Evolutionary conservation across 768 basidiomycete species (phyloP), one percentile per base, ranked within the genome.

Genomic region (Lactarius deliciosus): DNA sequence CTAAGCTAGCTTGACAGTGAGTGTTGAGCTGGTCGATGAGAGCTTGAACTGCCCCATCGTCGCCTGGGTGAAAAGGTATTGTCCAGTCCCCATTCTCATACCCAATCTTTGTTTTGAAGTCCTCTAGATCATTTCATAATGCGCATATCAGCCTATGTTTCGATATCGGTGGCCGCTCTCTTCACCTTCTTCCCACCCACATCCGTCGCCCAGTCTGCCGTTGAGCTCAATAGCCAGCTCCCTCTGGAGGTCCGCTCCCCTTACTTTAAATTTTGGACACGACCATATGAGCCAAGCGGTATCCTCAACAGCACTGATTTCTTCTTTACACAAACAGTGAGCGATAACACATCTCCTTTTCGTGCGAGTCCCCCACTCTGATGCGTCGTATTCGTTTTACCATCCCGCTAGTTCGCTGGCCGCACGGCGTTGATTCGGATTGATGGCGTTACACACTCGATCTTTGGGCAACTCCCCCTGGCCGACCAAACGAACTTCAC

Each of bases 211-310:
- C 65, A 61, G 55, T 8, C 3, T 5, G 34, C 11, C 2, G 13
- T 57, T 15, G 9, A 18, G 1, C 25, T 56, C 3, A 6, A 25
- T 7, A n/a, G 1, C 38, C 16, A 22, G 3, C 30, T 65, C 20
- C 67, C 67, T 18, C 67, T 65, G 32, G 64, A 65, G 32, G 45
- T 68, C 9, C 67, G 67, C 22, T 57, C 67, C 53, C 67, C 67
- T n/a, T 68, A 68, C 45, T n/a, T 68, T 30, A 61, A 64, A 55
- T 65, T 34, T 16, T 68, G 67, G 67, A 65, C 58, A 8, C 22
- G 3, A 16, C 25, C n/a, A 8, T 41, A 25, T 18, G n/a, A 1
- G 11, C 5, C 38, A 32, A 30, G 20, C 25, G 20, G 20, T 16
- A n/a, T 25, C 20, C 11, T 28, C 32, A 59, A 28, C 11, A 28